These are phyloP conservation scores for Sugiyamaella pinicola DNA, from an alignment of 1,139 yeast genomes.

Conservation along the genomic window DNA sequence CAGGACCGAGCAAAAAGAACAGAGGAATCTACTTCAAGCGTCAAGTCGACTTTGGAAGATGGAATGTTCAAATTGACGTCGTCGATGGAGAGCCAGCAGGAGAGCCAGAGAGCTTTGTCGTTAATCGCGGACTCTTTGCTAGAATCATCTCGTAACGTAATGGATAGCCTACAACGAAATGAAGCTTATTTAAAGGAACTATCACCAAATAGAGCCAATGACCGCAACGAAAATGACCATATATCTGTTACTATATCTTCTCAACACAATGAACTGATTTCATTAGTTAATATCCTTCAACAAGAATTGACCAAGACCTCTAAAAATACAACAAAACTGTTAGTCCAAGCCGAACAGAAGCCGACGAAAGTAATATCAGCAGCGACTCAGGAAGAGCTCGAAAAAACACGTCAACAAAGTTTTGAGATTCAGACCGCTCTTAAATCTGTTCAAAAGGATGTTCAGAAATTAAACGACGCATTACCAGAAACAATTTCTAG, in stretches of 20 bases:
- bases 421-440: slow-evolving; percentile 7
- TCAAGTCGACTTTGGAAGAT: slow-evolving; percentile 30
- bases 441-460: neutral
- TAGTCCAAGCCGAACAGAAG: slow-evolving; percentile 3
- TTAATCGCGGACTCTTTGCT: slow-evolving; percentile 32
- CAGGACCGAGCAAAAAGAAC: slow-evolving; percentile 34
- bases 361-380: slow-evolving; percentile 2
- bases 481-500: neutral
- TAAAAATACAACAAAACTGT: slow-evolving; percentile 1
- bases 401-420: neutral
- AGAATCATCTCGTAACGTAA: slow-evolving; percentile 31
- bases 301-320: slow-evolving; percentile 6
- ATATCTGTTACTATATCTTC: neutral
- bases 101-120: slow-evolving; percentile 31
- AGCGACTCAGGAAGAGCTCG: slow-evolving; percentile 3
- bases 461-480: neutral
- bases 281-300: slow-evolving; percentile 2
- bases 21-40: slow-evolving; percentile 25
- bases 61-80: slow-evolving; percentile 27
- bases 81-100: slow-evolving; percentile 32
- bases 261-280: slow-evolving; percentile 17
- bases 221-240: too few species aligned
- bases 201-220: neutral
- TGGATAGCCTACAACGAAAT: slow-evolving; percentile 25
- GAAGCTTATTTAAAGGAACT: slow-evolving; percentile 26